phyloP scores from a whole-genome alignment of 345 rosid species.

The Clarkia xantiana region DNA sequence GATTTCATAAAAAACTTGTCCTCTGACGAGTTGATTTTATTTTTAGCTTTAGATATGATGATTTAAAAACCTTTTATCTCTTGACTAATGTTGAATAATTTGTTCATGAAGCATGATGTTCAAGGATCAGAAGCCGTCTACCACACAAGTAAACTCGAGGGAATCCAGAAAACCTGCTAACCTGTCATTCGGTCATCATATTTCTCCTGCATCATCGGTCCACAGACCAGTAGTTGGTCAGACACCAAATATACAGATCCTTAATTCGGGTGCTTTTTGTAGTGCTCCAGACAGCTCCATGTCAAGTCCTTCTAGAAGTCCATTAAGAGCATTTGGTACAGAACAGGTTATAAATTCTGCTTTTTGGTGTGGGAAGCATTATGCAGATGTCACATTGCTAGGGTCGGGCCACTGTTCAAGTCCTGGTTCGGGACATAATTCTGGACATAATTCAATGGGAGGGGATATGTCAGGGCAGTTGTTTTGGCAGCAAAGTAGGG shows the following conservation, averaged over 20 bases:
- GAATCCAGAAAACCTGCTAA: slow-evolving; percentile 53
- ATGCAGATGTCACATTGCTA: slow-evolving; percentile 52
- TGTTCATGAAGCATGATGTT: slow-evolving; percentile 23
- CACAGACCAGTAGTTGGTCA: slow-evolving; percentile 37
- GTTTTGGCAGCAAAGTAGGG: slow-evolving; percentile 87
- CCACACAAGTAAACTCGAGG: slow-evolving; percentile 29
- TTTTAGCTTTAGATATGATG: not conserved
- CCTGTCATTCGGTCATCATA: slow-evolving; percentile 29
- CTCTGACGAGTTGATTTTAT: not conserved
- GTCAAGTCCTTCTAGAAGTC: slow-evolving; percentile 99
- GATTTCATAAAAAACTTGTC: too few species aligned
- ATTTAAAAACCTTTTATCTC: slow-evolving; percentile 3
- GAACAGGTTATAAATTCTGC: slow-evolving; percentile 62
- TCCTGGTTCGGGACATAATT: slow-evolving; percentile 93
- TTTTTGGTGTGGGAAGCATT: slow-evolving; percentile 57
- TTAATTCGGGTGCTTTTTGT: slow-evolving; percentile 40
- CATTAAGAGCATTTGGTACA: slow-evolving; percentile 51
- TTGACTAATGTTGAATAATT: slow-evolving; percentile 6
- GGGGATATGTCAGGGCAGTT: slow-evolving; percentile 81
- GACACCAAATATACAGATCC: slow-evolving; percentile 61
- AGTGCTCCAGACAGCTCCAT: slow-evolving; percentile 91
- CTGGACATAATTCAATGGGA: slow-evolving; percentile 90
- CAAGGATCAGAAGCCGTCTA: slow-evolving; percentile 36
- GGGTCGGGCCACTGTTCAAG: slow-evolving; percentile 98
- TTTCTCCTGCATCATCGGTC: slow-evolving; percentile 52